These are phyloP conservation scores for Rugonectria rugulosa DNA, from an alignment of 2,329 filamentous ascomycete genomes.

Conservation along the genomic window DNA sequence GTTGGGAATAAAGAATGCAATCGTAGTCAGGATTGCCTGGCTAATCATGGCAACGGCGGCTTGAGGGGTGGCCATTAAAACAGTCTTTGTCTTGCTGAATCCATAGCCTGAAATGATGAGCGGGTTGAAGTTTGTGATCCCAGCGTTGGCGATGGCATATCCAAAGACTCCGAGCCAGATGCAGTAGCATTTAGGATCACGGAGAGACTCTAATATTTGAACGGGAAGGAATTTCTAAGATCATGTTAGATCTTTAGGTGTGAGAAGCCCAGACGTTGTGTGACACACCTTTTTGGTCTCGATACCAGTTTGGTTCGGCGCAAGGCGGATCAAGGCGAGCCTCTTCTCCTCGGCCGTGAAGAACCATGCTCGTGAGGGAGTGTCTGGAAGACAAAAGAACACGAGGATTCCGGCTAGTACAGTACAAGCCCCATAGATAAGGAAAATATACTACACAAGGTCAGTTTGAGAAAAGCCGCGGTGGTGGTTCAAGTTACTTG, in stretches of 20 bases:
- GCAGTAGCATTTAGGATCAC: slow-evolving; percentile 32
- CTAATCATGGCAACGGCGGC: slow-evolving; percentile 43
- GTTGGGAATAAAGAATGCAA: slow-evolving; percentile 40
- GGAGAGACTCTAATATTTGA: slow-evolving; percentile 32
- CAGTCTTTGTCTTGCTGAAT: slow-evolving; percentile 33
- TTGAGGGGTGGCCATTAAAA: slow-evolving; percentile 43
- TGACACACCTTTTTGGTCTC: background rate
- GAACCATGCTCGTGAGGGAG: slow-evolving; percentile 32
- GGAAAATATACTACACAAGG: slow-evolving; percentile 1
- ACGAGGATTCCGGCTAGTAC: slow-evolving; percentile 21
- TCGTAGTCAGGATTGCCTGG: slow-evolving; percentile 28
- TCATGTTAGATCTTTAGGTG: background rate
- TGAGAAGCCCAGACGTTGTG: background rate
- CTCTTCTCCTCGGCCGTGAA: slow-evolving; percentile 31
- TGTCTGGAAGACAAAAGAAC: slow-evolving; percentile 28
- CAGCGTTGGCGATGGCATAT: slow-evolving; percentile 72
- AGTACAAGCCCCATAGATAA: slow-evolving; percentile 36
- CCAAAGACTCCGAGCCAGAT: slow-evolving; percentile 52
- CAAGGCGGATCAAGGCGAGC: slow-evolving; percentile 12
- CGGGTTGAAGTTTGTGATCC: slow-evolving; percentile 69
- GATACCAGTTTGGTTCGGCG: slow-evolving; percentile 10
- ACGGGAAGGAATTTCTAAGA: slow-evolving; percentile 19
- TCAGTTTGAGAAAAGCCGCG: background rate
- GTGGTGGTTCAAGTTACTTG: rapidly evolving
- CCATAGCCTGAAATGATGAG: slow-evolving; percentile 66